These are phyloP conservation scores for Aspergillus intermedius DNA, from an alignment of 2,329 filamentous ascomycete genomes.

Conservation along the genomic window DNA sequence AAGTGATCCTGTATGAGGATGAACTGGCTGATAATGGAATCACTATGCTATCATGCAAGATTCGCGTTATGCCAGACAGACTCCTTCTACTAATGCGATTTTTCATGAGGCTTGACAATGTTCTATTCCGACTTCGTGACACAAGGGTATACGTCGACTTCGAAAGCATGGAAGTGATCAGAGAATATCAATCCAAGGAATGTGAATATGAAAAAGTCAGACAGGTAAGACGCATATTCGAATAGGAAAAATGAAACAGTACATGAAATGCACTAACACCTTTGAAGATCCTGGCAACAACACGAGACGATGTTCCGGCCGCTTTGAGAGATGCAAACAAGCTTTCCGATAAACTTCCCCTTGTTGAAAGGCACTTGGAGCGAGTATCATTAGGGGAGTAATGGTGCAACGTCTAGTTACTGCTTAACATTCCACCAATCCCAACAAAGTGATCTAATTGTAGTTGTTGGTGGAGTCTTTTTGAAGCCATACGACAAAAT, in stretches of 20 bases:
- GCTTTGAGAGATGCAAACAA: slow-evolving; percentile 74
- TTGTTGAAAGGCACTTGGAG: slow-evolving; percentile 65
- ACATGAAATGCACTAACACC: slow-evolving; percentile 2
- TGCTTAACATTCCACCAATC: not conserved
- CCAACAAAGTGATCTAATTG: not conserved
- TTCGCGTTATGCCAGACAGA: slow-evolving; percentile 84
- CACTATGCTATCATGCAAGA: slow-evolving; percentile 79
- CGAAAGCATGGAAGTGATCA: slow-evolving; percentile 65
- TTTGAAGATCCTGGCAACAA: slow-evolving; percentile 44
- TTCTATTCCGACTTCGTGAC: slow-evolving; percentile 79
- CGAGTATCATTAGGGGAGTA: slow-evolving; percentile 30
- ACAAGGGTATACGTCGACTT: slow-evolving; percentile 92
- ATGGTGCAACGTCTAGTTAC: not conserved
- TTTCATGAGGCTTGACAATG: slow-evolving; percentile 89
- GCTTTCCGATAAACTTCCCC: slow-evolving; percentile 61
- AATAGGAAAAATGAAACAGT: not conserved
- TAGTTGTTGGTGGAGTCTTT: not conserved
- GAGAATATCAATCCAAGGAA: slow-evolving; percentile 88
- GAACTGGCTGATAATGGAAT: slow-evolving; percentile 98
- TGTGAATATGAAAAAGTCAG: slow-evolving; percentile 70
- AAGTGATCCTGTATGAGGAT: slow-evolving; percentile 93
- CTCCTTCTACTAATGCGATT: slow-evolving; percentile 79
- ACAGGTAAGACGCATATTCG: slow-evolving; percentile 46
- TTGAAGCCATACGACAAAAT: too few relatives aligned
- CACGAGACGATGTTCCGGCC: slow-evolving; percentile 67